Evolutionary conservation across 2,329 filamentous ascomycete species (phyloP), one percentile per base, ranked within the genome.

Genomic region (Rhexocercosporidium sp.): DNA sequence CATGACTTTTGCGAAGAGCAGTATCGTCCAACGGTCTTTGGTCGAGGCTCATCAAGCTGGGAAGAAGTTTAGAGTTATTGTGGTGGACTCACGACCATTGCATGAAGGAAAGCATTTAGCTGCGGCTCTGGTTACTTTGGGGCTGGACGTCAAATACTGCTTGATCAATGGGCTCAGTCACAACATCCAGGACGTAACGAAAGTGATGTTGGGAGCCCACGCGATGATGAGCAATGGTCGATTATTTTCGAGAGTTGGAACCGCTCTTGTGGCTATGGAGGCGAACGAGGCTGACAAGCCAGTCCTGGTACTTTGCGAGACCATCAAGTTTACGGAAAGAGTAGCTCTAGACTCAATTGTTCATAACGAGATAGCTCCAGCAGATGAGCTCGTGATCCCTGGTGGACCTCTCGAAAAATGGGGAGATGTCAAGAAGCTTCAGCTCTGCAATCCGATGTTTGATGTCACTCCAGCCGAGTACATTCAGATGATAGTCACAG

Each of bases 151-250:
- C 61, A 88, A 90, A 66, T 99, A 98, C 81, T 88, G 89, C 37
- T 88, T 95, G 8, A 89, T 96, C 46, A 91, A 92, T 68, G 93
- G 90, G 16, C 84, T 97, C 65, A 88, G 89, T 60, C 89, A 92
- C 72, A 90, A 91, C 53, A 86, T 97, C 62, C 87, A 89, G 70
- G 84, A 88, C 41, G 88, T 87, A 0, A 77, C 76, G 27, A 78
- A 78, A 61, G 89, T 96, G 11, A 87, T 98, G 61, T 84, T 99
- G 1, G 94, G 94, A 14, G 94, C 94, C 4, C 94, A 97, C 77
- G 92, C 93, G 46, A 96, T 99, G 89, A 96, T 97, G 81, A 94
- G 92, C 73, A 98, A 98, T 79, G 96, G 96, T 8, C 88, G 92
- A 39, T 86, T 99, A 73, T 97, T 96, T 79, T 95, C 92, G 4